Base-by-base conservation (phyloP, 139 green algal species). In the Coelastrella sp. region DNA sequence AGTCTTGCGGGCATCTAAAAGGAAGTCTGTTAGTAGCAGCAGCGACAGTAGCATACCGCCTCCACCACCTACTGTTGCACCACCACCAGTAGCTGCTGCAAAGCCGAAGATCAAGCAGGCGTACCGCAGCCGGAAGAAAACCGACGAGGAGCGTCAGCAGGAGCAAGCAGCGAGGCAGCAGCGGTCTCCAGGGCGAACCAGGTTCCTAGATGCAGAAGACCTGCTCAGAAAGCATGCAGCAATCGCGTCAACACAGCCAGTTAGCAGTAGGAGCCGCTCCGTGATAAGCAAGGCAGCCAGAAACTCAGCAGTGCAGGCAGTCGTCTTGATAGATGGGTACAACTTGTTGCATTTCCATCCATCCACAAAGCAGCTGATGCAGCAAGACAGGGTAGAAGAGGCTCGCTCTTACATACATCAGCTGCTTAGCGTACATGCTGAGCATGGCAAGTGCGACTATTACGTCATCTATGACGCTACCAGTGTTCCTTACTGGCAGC, bases 341-440 rank as follows among this genome's bases (percentile, higher is more conserved):
- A 76, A 76, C 68, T 5, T 76, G 6, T 5, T 76, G 68, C 68
- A 76, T 76, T 76, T 76, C 68, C 68, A 76, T 76, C 68, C 68
- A 22, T 76, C 68, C 8, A 76, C 68, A 76, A 76, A 76, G 68
- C 68, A 76, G 68, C n/a, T 76, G 68, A 76, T 76, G 68, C 68
- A 32, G 68, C 14, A 22, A 76, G 68, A 76, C 68, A 22, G 68
- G 6, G 17, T 76, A 23, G 68, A 76, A 47, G 68, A 76, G 17
- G 68, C 68, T 76, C 68, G 68, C 22, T 76, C 14, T 8, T 76
- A 76, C 22, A 10, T 76, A 8, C 68, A 76, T 23, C 5, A 32
- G 7, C 68, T 76, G 5, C 68, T 76, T 3, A 76, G 22, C 16
- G 8, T 10, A 22, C 17, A 32, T 32, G 68, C 14, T 32, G 68